Percentiles rank a stretch among this genome's conserved stretches.
phyloP scores from a whole-genome alignment of 371 early-diverging fungal genomes.

The Nematocida minor region DNA sequence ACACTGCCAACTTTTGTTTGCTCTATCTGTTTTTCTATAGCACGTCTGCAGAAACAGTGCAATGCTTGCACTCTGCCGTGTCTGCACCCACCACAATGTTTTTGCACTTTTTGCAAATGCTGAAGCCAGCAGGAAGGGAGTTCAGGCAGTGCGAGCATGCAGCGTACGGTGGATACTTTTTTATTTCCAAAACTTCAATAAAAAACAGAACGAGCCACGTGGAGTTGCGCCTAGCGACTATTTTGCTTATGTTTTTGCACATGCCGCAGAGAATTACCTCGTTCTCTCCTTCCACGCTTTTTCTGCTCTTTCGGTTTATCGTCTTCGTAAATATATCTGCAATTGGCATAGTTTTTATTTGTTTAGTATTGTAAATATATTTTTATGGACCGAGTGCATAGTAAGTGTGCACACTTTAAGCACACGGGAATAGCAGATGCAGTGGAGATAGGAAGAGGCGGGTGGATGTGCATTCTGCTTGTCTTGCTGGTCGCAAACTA shows the following conservation, averaged over 20 bases:
- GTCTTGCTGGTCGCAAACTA: constrained; percentile 3
- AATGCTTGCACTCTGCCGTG: no score
- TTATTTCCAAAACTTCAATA: constrained; percentile 7
- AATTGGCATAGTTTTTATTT: constrained; percentile 13
- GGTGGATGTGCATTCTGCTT: neutral
- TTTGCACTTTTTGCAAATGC: constrained; percentile 22
- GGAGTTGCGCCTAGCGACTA: constrained; percentile 23
- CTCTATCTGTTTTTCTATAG: no score
- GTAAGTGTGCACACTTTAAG: constrained; percentile 30
- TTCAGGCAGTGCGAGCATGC: constrained; percentile 41
- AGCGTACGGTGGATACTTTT: constrained; percentile 10
- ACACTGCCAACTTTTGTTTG: no score
- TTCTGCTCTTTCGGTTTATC: neutral
- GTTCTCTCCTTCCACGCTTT: neutral
- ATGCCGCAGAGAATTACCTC: constrained; percentile 6
- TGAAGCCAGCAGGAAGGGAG: constrained; percentile 5
- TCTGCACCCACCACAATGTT: neutral
- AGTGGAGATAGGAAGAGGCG: constrained; percentile 22
- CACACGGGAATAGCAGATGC: neutral
- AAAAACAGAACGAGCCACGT: constrained; percentile 14
- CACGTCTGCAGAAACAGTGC: no score
- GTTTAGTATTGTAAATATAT: constrained; percentile 6
- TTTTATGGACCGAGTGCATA: constrained; percentile 44
- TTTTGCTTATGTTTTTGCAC: neutral
- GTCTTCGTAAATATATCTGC: neutral